phyloP scores from a whole-genome alignment of 208 protist genomes.

The Dictyostelium gargantuum region DNA sequence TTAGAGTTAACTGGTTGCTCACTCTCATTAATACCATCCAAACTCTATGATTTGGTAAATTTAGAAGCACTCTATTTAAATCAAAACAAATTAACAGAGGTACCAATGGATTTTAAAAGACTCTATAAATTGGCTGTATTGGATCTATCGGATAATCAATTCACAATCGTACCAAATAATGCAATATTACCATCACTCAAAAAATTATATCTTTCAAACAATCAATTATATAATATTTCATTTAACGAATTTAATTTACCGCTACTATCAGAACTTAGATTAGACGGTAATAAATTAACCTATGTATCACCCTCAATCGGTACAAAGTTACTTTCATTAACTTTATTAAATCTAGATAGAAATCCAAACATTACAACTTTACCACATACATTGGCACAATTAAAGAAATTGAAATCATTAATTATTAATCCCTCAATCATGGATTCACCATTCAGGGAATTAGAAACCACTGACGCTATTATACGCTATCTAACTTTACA shows the following conservation, averaged over 20 bases:
- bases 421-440: not conserved
- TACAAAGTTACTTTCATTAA: not conserved
- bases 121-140: not conserved
- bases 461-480: not conserved
- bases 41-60: not conserved
- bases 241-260: not conserved
- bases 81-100: conserved; percentile 31
- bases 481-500: not conserved
- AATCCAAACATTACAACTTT: not conserved
- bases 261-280: not conserved
- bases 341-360: not conserved
- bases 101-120: not conserved
- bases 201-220: not conserved
- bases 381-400: conserved; percentile 9
- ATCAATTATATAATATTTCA: not conserved
- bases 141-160: conserved; percentile 31
- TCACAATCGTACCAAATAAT: not conserved
- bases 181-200: not conserved
- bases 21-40: not conserved
- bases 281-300: conserved; percentile 11
- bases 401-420: not conserved
- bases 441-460: not conserved
- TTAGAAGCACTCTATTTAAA: not conserved
- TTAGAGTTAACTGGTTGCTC: not conserved
- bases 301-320: conserved; percentile 42